A percentile compares a stretch with the other conserved stretches of the same genome.
Conservation (phyloP, 805 yeast species). For the Candida nemodendra region DNA sequence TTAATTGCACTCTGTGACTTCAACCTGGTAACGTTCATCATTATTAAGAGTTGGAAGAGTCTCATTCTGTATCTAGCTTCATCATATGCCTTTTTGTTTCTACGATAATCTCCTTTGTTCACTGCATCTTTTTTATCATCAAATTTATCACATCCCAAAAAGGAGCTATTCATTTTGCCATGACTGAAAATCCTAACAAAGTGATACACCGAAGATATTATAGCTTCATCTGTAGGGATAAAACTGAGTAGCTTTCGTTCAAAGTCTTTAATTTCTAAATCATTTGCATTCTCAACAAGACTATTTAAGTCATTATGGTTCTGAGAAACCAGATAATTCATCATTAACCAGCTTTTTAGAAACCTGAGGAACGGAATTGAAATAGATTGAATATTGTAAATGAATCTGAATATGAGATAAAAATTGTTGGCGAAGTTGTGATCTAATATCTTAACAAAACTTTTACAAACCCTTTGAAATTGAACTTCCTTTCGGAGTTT, state of each 20-base stretch:
- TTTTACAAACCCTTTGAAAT: constrained; percentile 4
- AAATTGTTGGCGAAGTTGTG: constrained; percentile 4
- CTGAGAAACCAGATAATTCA: constrained; percentile 12
- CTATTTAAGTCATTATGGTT: constrained; percentile 15
- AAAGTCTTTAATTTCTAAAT: background rate
- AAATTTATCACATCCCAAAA: background rate
- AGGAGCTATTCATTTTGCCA: constrained; percentile 3
- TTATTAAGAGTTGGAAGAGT: constrained; percentile 20
- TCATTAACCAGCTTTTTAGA: constrained; percentile 17
- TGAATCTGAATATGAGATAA: constrained; percentile 12
- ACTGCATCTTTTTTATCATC: background rate
- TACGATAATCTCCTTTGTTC: constrained; percentile 6
- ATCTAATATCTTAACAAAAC: constrained; percentile 4
- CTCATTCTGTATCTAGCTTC: constrained; percentile 15
- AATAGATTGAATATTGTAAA: constrained; percentile 12
- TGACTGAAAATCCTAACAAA: constrained; percentile 12
- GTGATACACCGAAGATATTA: constrained; percentile 10
- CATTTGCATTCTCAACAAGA: constrained; percentile 1
- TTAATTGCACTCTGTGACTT: constrained; percentile 5
- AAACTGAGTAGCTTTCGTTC: constrained; percentile 3
- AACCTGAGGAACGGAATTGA: constrained; percentile 13
- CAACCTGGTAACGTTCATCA: constrained; percentile 11
- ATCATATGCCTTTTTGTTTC: constrained; percentile 10
- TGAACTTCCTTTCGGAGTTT: background rate
- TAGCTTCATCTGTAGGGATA: constrained; percentile 1